Percentiles rank a stretch among this genome's conserved stretches.
Evolutionary conservation across 1,284 basidiomycete species (phyloP).

Genomic region (Heimioporus retisporus): DNA sequence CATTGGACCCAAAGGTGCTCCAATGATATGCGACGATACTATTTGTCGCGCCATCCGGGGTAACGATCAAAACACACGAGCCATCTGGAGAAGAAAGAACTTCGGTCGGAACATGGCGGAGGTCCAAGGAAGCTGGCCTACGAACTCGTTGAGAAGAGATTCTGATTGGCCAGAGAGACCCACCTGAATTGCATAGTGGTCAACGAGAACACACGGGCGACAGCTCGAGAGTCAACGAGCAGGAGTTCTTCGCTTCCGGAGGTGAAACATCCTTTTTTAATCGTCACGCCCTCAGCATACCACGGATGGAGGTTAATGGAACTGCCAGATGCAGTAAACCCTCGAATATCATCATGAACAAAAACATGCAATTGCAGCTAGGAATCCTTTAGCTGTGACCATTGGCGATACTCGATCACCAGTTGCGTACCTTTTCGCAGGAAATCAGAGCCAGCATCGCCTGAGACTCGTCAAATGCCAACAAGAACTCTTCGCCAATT

Average conservation of each 20-base stretch:
- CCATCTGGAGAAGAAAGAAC: slow-evolving; percentile 63
- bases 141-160: neutral
- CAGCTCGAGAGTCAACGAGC: slow-evolving; percentile 54
- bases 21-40: slow-evolving; percentile 59
- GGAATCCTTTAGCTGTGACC: slow-evolving; percentile 9
- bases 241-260: slow-evolving; percentile 61
- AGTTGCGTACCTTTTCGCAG: slow-evolving; percentile 48
- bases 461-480: slow-evolving; percentile 62
- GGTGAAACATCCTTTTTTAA: slow-evolving; percentile 53
- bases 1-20: slow-evolving; percentile 62
- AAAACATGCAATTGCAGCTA: slow-evolving; percentile 56
- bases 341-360: slow-evolving; percentile 50
- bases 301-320: slow-evolving; percentile 54
- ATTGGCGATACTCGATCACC: neutral
- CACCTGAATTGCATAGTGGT: slow-evolving; percentile 64
- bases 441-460: slow-evolving; percentile 57
- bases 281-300: slow-evolving; percentile 48
- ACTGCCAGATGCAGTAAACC: slow-evolving; percentile 52
- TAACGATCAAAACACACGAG: slow-evolving; percentile 57
- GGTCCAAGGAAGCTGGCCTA: slow-evolving; percentile 59
- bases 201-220: slow-evolving; percentile 61
- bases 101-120: slow-evolving; percentile 44
- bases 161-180: neutral
- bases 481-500: slow-evolving; percentile 52
- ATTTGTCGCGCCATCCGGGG: slow-evolving; percentile 27